Base-by-base conservation (phyloP, 768 basidiomycete species). In the Tricholoma furcatifolium region DNA sequence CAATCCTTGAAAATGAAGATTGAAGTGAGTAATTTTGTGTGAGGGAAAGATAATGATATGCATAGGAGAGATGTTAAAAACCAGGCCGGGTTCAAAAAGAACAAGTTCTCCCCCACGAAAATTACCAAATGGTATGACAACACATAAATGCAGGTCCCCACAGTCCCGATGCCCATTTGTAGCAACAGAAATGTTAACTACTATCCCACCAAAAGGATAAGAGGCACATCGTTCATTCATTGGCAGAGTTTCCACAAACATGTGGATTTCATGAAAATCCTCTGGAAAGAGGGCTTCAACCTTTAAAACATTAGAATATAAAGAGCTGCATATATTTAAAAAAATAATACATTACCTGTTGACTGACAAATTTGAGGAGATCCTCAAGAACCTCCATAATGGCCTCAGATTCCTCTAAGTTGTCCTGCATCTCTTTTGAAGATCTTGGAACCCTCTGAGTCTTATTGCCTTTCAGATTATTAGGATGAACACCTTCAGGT, bases 31-130 rank as follows among this genome's bases (percentile, higher is more conserved):
- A 5, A 62, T 49, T 4, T 60, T 24, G 38, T 35, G 21, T 23
- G 67, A 68, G 31, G 53, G 24, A 55, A 68, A 67, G 14, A 61
- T 53, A 12, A 64, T 15, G 2, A 57, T 36, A 53, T 70, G 64
- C 45, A 65, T 64, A 35, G 50, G 31, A 4, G 48, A 21, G 0
- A 60, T 14, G 6, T 58, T 43, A 32, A 68, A 21, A 14, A 61
- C 59, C 8, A 68, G 44, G n/a, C 67, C 66, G 18, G 52, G 49
- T 47, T 70, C 65, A 44, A 54, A 40, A 2, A 68, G 43, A 18
- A 50, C 47, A 1, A 68, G 35, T 15, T 65, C 62, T 10, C 67
- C 68, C 27, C 65, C 67, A 46, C 45, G 36, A 46, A 61, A 66
- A 31, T 60, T 49, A 3, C 56, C 51, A 34, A 63, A 46, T 17